These are phyloP conservation scores for Leccinum fallax DNA, from an alignment of 1,284 basidiomycete genomes.

Conservation along the genomic window DNA sequence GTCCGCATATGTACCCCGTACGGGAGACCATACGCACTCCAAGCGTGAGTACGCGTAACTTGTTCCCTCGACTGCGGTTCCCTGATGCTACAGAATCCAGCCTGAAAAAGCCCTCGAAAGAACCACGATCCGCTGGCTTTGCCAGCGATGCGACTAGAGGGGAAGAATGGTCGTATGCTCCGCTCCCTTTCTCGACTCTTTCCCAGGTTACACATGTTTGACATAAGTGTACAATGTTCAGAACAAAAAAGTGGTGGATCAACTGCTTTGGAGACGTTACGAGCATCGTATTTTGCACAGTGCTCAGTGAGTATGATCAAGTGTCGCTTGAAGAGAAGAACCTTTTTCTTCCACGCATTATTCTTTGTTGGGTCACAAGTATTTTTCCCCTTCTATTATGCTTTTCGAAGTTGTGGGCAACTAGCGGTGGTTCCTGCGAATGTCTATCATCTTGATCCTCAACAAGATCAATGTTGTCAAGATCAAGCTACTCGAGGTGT, in stretches of 20 bases:
- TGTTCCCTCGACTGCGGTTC: neutral
- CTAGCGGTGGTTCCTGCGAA: too few species aligned
- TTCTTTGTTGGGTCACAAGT: too few species aligned
- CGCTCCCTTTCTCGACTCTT: too few species aligned
- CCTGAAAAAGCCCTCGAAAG: neutral
- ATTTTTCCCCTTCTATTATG: too few species aligned
- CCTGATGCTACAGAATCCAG: neutral
- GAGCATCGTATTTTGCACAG: neutral
- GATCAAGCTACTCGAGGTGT: too few species aligned
- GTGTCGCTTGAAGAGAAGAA: neutral
- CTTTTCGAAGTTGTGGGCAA: too few species aligned
- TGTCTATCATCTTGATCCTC: too few species aligned
- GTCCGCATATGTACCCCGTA: neutral
- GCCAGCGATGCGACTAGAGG: neutral
- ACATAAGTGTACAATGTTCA: too few species aligned
- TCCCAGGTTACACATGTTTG: too few species aligned
- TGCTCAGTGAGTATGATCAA: neutral
- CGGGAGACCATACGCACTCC: neutral
- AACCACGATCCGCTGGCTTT: neutral
- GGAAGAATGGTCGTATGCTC: constrained; percentile 1
- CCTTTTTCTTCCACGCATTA: neutral
- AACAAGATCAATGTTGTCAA: too few species aligned
- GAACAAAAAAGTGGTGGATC: too few species aligned
- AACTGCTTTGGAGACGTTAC: too few species aligned
- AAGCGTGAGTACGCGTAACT: neutral